These are phyloP conservation scores for Mycena haematopus DNA, from an alignment of 768 basidiomycete species.

Conservation along the genomic window DNA sequence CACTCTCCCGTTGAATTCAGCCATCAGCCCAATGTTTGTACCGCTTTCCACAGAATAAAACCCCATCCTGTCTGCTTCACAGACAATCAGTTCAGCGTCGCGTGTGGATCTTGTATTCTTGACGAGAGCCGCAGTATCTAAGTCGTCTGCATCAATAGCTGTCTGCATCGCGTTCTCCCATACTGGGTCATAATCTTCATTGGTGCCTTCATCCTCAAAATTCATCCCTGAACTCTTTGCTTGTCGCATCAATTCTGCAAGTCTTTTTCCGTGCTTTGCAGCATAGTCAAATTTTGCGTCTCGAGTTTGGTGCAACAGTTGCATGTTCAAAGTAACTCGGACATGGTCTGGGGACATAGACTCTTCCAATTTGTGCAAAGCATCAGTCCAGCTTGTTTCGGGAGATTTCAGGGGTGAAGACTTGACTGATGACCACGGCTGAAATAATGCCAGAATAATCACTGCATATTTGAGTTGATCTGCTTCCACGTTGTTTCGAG, in stretches of 20 bases:
- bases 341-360: conserved; percentile 1
- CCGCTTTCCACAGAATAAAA: too few species aligned
- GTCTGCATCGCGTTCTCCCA: conserved; percentile 16
- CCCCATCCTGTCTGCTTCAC: neutral
- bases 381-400: neutral
- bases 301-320: too few species aligned
- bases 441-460: conserved; percentile 6
- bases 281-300: conserved; percentile 20
- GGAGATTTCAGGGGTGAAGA: conserved; percentile 9
- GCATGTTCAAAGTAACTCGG: conserved; percentile 6
- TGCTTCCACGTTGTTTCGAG: conserved; percentile 13
- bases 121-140: neutral
- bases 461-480: conserved; percentile 15
- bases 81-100: neutral
- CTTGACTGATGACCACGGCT: conserved; percentile 5
- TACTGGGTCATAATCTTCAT: neutral
- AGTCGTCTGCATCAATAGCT: neutral
- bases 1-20: too few species aligned
- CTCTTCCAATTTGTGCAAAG: neutral
- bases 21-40: neutral
- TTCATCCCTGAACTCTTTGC: too few species aligned
- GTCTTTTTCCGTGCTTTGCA: neutral
- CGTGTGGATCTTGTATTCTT: conserved; percentile 1
- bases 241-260: neutral
- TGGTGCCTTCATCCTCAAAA: neutral